A percentile compares a stretch with the other conserved stretches of the same genome.
Evolutionary conservation across 129 eudicot genomes (phyloP).

Genomic region (Erigeron canadensis): DNA sequence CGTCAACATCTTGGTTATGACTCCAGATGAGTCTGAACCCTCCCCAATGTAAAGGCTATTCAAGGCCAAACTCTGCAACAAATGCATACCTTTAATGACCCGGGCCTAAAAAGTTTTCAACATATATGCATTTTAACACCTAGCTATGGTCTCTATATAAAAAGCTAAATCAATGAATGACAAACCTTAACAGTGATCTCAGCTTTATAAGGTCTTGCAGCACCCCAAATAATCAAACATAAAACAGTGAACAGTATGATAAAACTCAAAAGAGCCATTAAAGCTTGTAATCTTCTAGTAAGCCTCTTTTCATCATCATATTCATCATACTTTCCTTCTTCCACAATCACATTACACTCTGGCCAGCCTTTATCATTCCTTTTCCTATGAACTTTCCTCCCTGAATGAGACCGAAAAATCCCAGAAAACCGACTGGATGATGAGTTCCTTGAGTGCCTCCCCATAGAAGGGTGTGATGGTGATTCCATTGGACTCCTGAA

Average conservation of each 20-base stretch:
- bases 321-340: conserved; percentile 87
- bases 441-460: conserved; percentile 91
- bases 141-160: background rate
- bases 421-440: conserved; percentile 95
- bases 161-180: background rate
- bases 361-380: conserved; percentile 99
- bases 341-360: conserved; percentile 94
- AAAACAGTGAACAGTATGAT: conserved; percentile 65
- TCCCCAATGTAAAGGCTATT: conserved; percentile 62
- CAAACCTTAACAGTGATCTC: conserved; percentile 76
- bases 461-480: conserved; percentile 90
- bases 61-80: conserved; percentile 68
- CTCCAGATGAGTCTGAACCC: conserved; percentile 85
- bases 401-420: conserved; percentile 88
- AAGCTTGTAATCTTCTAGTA: conserved; percentile 61
- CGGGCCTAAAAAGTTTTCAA: background rate
- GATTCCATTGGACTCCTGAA: conserved; percentile 87
- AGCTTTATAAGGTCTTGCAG: conserved; percentile 71
- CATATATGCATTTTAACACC: conserved; percentile 2
- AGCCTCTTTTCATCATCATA: conserved; percentile 61
- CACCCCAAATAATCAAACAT: conserved; percentile 95
- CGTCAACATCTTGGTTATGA: conserved; percentile 77
- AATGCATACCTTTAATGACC: conserved; percentile 10
- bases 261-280: conserved; percentile 64
- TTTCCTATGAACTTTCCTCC: conserved; percentile 66